Evolutionary conservation across 2,329 filamentous ascomycete species (phyloP), one percentile per base, ranked within the genome.

Genomic region (Drechslerella dactyloides): DNA sequence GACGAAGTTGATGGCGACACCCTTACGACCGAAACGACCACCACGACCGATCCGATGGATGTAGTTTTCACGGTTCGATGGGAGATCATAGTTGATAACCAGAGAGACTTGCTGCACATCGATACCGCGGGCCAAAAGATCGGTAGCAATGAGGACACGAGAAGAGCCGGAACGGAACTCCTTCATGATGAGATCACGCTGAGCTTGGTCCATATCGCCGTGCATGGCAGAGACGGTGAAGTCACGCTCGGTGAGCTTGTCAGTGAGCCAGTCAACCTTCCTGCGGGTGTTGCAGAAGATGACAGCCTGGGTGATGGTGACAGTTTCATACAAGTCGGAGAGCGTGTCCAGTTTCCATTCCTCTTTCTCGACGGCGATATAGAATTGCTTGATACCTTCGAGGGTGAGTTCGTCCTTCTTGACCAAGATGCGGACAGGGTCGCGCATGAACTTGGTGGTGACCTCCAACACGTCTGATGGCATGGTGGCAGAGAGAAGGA

Each of bases 231-330:
- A 97, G 81, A 99, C 94, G 75, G 94, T 97, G 86, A 99, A 99
- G 84, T 99, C 93, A 85, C 92, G 91, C 78, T 90, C 90, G 78
- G 91, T 96, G 81, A 99, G 92, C 89, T 97, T 97, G 84, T 97
- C 93, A 77, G 94, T 97, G 78, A 99, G 90, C 94, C 94, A 99
- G 85, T 99, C 94, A 79, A 99, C 94, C 93, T 99, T 99, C 87
- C 93, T 90, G 82, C 94, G 90, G 81, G 94, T 99, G 89, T 99
- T 99, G 89, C 94, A 99, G 90, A 99, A 99, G 84, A 99, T 99
- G 83, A 99, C 94, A 72, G 94, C 94, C 83, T 99, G 94, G 78
- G 94, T 99, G 80, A 97, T 99, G 81, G 94, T 99, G 80, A 99
- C 90, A 64, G 94, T 99, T 85, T 99, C 94, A 86, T 99, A 99